Percentiles rank a stretch among this genome's conserved stretches.
Evolutionary conservation across 78 protist species (phyloP).

Genomic region (Reticulomyxa filosa): DNA sequence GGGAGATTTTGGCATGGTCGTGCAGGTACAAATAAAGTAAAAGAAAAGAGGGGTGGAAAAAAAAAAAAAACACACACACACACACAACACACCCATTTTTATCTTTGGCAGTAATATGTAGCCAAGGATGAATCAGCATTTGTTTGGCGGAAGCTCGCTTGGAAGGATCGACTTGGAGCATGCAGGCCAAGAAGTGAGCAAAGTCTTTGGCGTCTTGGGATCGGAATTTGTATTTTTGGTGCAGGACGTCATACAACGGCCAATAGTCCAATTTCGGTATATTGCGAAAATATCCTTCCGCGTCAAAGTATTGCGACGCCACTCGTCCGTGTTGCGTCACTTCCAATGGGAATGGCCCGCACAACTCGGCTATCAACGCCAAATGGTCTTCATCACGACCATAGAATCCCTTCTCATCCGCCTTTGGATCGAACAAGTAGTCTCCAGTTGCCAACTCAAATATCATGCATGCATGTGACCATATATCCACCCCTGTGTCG

Average conservation of each 20-base stretch:
- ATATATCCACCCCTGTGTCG: conserved; percentile 23
- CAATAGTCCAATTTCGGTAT: conserved; percentile 41
- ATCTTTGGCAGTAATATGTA: too few relatives aligned
- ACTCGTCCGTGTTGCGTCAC: neutral
- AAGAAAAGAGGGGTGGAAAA: too few relatives aligned
- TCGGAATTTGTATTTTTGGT: conserved; percentile 2
- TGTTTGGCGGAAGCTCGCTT: too few relatives aligned
- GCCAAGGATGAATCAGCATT: too few relatives aligned
- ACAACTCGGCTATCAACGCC: conserved; percentile 5
- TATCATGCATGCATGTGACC: conserved; percentile 27
- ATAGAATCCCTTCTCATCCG: neutral
- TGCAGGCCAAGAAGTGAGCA: too few relatives aligned
- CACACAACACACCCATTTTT: too few relatives aligned
- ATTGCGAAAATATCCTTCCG: conserved; percentile 38
- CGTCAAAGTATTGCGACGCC: conserved; percentile 24
- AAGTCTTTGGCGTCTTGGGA: too few relatives aligned
- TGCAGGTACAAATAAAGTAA: too few relatives aligned
- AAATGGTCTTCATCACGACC: neutral
- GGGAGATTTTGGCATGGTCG: too few relatives aligned
- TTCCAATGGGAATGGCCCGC: neutral
- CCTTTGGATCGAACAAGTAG: conserved; percentile 3
- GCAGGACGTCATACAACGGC: conserved; percentile 43
- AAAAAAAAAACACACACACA: too few relatives aligned
- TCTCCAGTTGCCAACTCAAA: conserved; percentile 27
- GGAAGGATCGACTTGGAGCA: too few relatives aligned